Conservation (phyloP, 169 alveolate genomes). For the Cryptosporidium ubiquitum region DNA sequence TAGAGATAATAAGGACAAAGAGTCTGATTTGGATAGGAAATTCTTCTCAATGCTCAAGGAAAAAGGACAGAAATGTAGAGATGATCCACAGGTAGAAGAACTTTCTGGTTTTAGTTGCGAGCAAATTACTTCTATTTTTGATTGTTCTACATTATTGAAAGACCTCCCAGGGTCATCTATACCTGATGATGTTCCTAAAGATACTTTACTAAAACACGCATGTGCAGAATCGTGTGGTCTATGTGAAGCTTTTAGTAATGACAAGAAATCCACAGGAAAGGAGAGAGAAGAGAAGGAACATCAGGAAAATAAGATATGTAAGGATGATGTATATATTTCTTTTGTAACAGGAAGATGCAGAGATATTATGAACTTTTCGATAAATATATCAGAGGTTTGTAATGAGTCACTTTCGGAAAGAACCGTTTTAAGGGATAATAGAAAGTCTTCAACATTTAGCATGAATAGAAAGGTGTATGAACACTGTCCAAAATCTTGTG, state of each 20-base stretch:
- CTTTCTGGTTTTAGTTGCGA: conserved; percentile 48
- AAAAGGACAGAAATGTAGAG: conserved; percentile 20
- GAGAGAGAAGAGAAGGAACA: neutral
- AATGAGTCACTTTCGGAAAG: conserved; percentile 43
- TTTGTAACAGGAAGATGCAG: conserved; percentile 28
- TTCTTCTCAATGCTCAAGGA: conserved; percentile 5
- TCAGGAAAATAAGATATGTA: neutral
- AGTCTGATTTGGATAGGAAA: conserved; percentile 4
- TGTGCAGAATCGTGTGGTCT: conserved; percentile 61
- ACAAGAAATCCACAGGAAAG: neutral
- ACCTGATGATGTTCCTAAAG: conserved; percentile 42
- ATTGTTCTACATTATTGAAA: conserved; percentile 18
- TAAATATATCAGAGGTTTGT: conserved; percentile 18
- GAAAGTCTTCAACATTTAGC: neutral
- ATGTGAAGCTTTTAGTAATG: neutral
- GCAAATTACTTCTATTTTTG: conserved; percentile 48
- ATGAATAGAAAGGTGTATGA: conserved; percentile 43
- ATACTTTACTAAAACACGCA: conserved; percentile 39
- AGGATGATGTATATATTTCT: conserved; percentile 31
- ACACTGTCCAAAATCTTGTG: conserved; percentile 66
- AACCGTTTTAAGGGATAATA: neutral
- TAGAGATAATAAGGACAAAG: neutral
- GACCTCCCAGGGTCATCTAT: conserved; percentile 50
- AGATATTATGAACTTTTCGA: conserved; percentile 48
- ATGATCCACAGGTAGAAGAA: conserved; percentile 51